Conservation (phyloP, 257 asterid genomes). For the Phtheirospermum japonicum region DNA sequence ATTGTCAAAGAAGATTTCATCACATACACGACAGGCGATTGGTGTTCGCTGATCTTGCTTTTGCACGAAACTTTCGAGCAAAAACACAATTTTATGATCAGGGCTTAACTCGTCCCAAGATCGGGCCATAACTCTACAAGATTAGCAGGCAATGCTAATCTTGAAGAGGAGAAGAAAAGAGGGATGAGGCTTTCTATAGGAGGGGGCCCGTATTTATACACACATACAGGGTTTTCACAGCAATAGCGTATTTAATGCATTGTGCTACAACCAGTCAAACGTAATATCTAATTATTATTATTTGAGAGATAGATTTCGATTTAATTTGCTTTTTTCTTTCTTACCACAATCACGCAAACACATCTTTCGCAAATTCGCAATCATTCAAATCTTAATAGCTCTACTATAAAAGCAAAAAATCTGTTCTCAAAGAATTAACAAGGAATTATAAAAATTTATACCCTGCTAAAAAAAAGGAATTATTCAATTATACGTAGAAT, state of each 20-base stretch:
- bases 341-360: constrained; percentile 27
- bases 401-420: constrained; percentile 25
- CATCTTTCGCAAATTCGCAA: constrained; percentile 19
- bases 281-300: constrained; percentile 23
- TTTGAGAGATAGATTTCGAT: constrained; percentile 24
- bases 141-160: background rate
- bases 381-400: constrained; percentile 5
- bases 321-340: constrained; percentile 22
- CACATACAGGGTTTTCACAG: constrained; percentile 10
- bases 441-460: constrained; percentile 20
- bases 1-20: constrained; percentile 25
- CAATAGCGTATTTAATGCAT: constrained; percentile 14
- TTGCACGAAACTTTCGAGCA: constrained; percentile 16
- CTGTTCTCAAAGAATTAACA: background rate
- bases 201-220: constrained; percentile 27
- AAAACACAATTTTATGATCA: constrained; percentile 13
- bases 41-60: constrained; percentile 15
- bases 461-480: constrained; percentile 20
- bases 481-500: background rate
- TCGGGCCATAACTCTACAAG: constrained; percentile 19
- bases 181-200: constrained; percentile 3
- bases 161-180: background rate
- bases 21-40: constrained; percentile 33
- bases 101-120: constrained; percentile 21
- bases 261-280: constrained; percentile 24